phyloP scores from a whole-genome alignment of 2,329 filamentous ascomycete species.

The Beauveria sp. region DNA sequence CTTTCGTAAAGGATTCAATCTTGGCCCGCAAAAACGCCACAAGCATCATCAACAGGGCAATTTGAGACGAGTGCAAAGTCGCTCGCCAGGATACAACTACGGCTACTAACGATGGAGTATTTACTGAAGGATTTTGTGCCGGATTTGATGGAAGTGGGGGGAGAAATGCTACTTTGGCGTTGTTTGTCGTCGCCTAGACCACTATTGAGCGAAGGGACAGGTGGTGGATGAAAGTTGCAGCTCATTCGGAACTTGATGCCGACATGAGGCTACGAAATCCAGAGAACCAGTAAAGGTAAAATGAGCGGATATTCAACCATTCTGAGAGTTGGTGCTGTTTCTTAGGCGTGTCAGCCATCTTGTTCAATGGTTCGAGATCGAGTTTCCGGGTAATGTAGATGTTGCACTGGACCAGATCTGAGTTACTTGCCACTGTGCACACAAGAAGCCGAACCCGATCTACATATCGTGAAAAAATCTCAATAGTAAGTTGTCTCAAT shows the following conservation, averaged over 20 bases:
- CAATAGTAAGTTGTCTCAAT: no score
- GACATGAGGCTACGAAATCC: background rate
- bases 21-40: constrained; percentile 15
- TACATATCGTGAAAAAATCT: no score
- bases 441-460: background rate
- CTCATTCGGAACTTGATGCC: no score
- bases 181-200: no score
- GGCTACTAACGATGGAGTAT: background rate
- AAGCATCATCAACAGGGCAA: constrained; percentile 8
- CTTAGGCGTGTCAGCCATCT: background rate
- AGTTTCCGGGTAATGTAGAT: background rate
- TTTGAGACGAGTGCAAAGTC: background rate
- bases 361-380: background rate
- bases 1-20: constrained; percentile 14
- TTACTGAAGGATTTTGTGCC: background rate
- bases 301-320: background rate
- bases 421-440: background rate
- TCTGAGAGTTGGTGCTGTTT: no score
- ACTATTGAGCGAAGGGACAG: no score
- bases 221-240: no score
- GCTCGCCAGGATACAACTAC: background rate
- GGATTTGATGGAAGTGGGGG: no score
- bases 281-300: background rate
- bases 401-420: no score
- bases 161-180: no score